phyloP scores from a whole-genome alignment of 192 early-diverging fungal species.

The Globomyces pollinis-pini region DNA sequence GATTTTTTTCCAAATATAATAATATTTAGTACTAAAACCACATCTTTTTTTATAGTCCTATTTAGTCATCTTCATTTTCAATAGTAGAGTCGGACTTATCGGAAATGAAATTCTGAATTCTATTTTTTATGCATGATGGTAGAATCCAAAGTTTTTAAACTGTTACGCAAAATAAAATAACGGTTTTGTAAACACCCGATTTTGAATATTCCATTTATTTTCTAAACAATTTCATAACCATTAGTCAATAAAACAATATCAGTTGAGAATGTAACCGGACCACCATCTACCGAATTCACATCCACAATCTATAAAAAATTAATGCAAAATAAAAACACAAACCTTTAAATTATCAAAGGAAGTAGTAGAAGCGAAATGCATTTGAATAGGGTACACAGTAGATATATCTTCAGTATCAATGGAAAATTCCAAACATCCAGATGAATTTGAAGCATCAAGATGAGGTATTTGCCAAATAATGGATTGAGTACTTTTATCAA shows the following conservation, averaged over 20 bases:
- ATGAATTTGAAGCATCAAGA: slow-evolving; percentile 54
- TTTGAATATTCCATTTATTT: too few relatives aligned
- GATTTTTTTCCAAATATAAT: too few relatives aligned
- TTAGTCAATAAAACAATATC: slow-evolving; percentile 63
- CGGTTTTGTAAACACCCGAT: too few relatives aligned
- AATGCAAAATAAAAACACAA: neutral
- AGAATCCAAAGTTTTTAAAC: too few relatives aligned
- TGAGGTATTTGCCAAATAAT: slow-evolving; percentile 83
- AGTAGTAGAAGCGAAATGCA: slow-evolving; percentile 63
- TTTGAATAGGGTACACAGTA: slow-evolving; percentile 79
- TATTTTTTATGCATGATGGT: too few relatives aligned
- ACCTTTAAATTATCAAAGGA: slow-evolving; percentile 63
- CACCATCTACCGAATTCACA: slow-evolving; percentile 47
- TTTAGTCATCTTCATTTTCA: too few relatives aligned
- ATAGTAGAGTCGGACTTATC: too few relatives aligned
- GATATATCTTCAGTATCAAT: slow-evolving; percentile 67
- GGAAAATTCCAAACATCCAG: slow-evolving; percentile 80
- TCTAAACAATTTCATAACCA: slow-evolving; percentile 75
- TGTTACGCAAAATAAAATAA: too few relatives aligned
- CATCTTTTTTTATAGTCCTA: too few relatives aligned
- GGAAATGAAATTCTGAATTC: too few relatives aligned
- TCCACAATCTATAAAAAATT: slow-evolving; percentile 42
- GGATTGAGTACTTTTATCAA: slow-evolving; percentile 60
- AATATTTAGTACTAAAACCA: too few relatives aligned
- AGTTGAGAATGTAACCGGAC: slow-evolving; percentile 63